Evolutionary conservation across 2,329 filamentous ascomycete species (phyloP), one percentile per base, ranked within the genome.

Genomic region (Fonsecaea nubica): DNA sequence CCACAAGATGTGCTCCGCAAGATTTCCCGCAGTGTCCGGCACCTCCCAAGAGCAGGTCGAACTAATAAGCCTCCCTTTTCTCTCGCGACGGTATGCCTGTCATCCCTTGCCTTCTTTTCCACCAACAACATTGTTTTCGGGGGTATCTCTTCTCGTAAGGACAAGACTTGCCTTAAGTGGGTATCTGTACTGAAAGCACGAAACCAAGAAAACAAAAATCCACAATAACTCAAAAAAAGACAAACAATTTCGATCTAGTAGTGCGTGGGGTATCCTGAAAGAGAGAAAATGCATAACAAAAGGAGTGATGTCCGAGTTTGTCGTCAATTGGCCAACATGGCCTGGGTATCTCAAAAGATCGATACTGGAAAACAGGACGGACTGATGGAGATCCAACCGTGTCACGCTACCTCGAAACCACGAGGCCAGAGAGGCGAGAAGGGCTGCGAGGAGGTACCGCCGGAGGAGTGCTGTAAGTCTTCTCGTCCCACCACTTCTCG

Each of bases 401-500:
- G 60, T 64, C 68, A 61, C 9, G 64, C 65, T 59, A 69, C 68
- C 70, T 69, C 66, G 58, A 69, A 68, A 64, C 58, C 50, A 64
- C 68, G 72, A 73, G 72, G 69, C 71, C 72, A 73, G 72, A 73
- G 69, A 72, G 67, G 70, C 71, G 72, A 72, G 71, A 70, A 70
- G 72, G 70, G 68, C 68, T 72, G 60, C 69, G 71, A 70, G 71
- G 69, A 65, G 71, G 68, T 53, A 61, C 58, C 58, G 69, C 58
- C 48, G 71, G 61, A 48, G 67, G 63, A 62, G 52, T 62, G 58
- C 58, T 63, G 59, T 67, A 71, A 53, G 54, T 69, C 62, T 72
- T 69, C 65, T 71, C 67, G 66, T 74, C 72, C 72, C 72, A 74
- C 72, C 72, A 74, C 68, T 74, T 74, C 72, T 74, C 72, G 69